Percentiles rank a stretch among this genome's conserved stretches.
Evolutionary conservation across 139 green algal species (phyloP).

Genomic region (Penium margaritaceum): DNA sequence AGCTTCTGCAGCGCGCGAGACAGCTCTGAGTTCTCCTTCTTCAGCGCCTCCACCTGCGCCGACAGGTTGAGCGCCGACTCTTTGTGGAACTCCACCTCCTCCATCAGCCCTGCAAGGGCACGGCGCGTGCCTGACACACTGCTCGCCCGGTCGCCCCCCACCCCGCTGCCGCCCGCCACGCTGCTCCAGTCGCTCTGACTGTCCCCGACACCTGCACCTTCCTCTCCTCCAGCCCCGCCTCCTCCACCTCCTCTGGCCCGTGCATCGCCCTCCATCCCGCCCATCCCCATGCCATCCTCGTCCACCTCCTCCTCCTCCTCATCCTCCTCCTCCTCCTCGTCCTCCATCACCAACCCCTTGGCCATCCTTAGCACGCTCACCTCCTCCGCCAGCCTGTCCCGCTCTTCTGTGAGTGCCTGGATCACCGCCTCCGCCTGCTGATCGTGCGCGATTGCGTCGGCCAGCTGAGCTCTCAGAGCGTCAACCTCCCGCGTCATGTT

Average conservation of each 20-base stretch:
- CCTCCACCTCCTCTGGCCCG: background rate
- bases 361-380: constrained; percentile 7
- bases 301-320: background rate
- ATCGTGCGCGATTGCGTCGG: background rate
- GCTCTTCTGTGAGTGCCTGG: constrained; percentile 3
- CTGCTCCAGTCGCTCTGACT: constrained; percentile 4
- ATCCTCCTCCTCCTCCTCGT: background rate
- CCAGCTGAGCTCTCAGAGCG: background rate
- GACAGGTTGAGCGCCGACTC: background rate
- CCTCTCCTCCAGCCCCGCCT: background rate
- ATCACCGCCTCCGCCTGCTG: background rate
- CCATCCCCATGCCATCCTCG: background rate
- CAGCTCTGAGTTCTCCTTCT: constrained; percentile 12
- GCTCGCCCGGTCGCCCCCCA: background rate
- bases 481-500: constrained; percentile 14
- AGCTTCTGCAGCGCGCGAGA: background rate
- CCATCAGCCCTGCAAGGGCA: background rate
- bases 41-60: constrained; percentile 8
- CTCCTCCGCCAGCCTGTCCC: constrained; percentile 9
- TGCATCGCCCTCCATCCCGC: background rate
- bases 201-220: background rate
- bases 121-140: background rate
- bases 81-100: constrained; percentile 1
- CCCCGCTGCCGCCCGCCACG: background rate
- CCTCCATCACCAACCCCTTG: background rate